Base-by-base conservation (phyloP, 192 early-diverging fungal genomes). In the Backusella westeae region DNA sequence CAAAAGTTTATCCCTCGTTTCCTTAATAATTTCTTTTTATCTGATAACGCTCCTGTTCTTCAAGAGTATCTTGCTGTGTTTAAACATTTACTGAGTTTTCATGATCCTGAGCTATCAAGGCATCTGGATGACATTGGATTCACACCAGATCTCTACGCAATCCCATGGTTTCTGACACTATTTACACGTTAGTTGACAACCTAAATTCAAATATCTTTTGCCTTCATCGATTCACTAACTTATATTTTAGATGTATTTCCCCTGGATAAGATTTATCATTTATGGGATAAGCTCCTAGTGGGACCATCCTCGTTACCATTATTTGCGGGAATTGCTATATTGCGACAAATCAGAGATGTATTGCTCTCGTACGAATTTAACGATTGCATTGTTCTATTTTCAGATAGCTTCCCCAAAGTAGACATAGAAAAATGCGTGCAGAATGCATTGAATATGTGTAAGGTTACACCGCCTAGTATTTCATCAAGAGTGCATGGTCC, bases 131-230 rank as follows among this genome's bases (percentile, higher is more conserved):
- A 74, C 26, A 89, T 93, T 68, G 89, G 88, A 0, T 89, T 93
- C 69, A 78, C 84, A 6, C 92, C 93, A 12, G 89, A 94, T 34
- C 80, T 95, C 26, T 95, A 91, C 78, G 94, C 93, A 6, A 92
- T 95, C 38, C 89, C 91, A 35, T 95, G 94, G 93, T 92, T 95
- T 74, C 85, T 95, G 83, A 95, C 94, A 1, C 72, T 95, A 32
- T 95, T 93, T 78, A 91, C 94, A 8, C 93, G 91, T 92, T 88
- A 91, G 85, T 81, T 65, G 21, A 38, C 17, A 38, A 9, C 26
- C 0, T 35, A 39, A 8, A 46, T 77, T 4, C 4, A 75, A 73
- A 15, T 23, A 21, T 21, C 21, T 6, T 21, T 9, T 56, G 14
- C 42, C 15, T 44, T 44, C 15, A 32, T 32, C 32, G 32, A 32